These are phyloP conservation scores for Tylopilus vinaceipallidus DNA, from an alignment of 768 basidiomycete genomes.

Conservation along the genomic window DNA sequence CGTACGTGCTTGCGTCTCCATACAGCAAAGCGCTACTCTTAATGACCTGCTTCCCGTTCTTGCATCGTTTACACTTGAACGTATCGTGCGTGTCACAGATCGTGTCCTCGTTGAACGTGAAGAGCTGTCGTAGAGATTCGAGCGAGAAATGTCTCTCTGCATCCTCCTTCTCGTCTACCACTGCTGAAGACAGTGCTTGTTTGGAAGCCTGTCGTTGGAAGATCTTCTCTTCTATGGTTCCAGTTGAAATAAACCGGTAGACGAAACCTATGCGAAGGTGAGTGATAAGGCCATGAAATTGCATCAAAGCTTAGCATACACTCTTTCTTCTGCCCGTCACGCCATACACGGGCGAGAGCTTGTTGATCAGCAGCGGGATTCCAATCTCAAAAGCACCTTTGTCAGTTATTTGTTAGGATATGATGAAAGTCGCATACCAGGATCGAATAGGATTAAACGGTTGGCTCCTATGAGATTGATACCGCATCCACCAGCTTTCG, in stretches of 20 bases:
- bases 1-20: slow-evolving; percentile 96
- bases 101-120: slow-evolving; percentile 85
- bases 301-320: slow-evolving; percentile 52
- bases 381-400: slow-evolving; percentile 65
- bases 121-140: slow-evolving; percentile 86
- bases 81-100: slow-evolving; percentile 95
- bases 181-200: slow-evolving; percentile 95
- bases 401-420: neutral
- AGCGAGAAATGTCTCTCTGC: slow-evolving; percentile 92
- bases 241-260: slow-evolving; percentile 95
- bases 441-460: slow-evolving; percentile 92
- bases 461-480: slow-evolving; percentile 98
- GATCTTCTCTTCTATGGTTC: slow-evolving; percentile 98
- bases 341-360: slow-evolving; percentile 97
- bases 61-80: slow-evolving; percentile 94
- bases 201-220: slow-evolving; percentile 97
- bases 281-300: neutral
- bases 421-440: slow-evolving; percentile 49
- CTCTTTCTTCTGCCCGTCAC: slow-evolving; percentile 99
- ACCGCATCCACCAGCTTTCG: slow-evolving; percentile 94
- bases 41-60: slow-evolving; percentile 75
- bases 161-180: slow-evolving; percentile 96
- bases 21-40: slow-evolving; percentile 88
- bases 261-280: slow-evolving; percentile 70
- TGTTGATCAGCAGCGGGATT: slow-evolving; percentile 99